Base-by-base conservation (phyloP, 2,329 filamentous ascomycete species). In the Claviceps capensis region DNA sequence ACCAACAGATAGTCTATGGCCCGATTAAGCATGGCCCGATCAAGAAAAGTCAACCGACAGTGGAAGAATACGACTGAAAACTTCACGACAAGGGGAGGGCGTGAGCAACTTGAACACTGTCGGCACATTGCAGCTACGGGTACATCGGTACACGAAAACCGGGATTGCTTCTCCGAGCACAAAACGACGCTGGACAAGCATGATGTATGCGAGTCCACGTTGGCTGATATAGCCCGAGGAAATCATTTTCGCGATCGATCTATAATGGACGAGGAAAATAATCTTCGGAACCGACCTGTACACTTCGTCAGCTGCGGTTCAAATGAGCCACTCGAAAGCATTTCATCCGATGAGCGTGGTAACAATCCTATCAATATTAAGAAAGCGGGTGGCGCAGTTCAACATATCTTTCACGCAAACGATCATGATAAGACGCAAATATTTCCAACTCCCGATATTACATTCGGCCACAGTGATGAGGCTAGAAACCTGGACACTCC, bases 231-330 rank as follows among this genome's bases (percentile, higher is more conserved):
- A 60, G 76, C 74, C 53, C 67, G 71, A 50, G 71, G 75, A 53
- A 79, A 76, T 2, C 68, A 68, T 19, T 65, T 63, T 26, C 72
- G 73, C 50, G 72, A 73, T 48, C 66, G 68, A 37, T 67, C 67
- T 0, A 57, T 58, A n/a, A 71, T 67, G 67, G 65, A 63, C 16
- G 57, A 60, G 36, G 69, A 67, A 52, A 63, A 64, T 19, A 72
- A 66, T 47, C 65, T 81, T 9, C 69, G 78, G 51, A 64, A 68
- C 44, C 69, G 68, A 43, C 77, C 78, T 1, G 69, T 81, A 4
- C 55, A 55, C 0, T 81, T 81, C 52, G 65, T 79, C 47, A 79
- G 76, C 54, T 72, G 72, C n/a, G 78, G 77, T 5, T 59, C 69
- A 43, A 71, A 71, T 47, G 69, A 79, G 44, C 76, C 77, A 4